phyloP scores from a whole-genome alignment of 1,139 yeast species.

The Suhomyces coccinellae region DNA sequence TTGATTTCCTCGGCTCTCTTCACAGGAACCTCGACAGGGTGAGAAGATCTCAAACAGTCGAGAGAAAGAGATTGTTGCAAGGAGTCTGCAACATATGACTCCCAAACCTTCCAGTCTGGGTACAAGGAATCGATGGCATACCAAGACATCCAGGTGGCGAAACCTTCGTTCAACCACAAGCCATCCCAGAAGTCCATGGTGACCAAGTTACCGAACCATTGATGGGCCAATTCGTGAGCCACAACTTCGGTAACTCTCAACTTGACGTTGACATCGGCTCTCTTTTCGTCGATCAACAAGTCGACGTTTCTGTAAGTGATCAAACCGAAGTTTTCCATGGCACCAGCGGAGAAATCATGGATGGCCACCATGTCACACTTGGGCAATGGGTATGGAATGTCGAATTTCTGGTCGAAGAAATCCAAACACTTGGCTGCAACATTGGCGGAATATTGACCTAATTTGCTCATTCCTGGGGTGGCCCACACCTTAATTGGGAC shows the following conservation, averaged over 20 bases:
- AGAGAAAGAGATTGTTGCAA: constrained; percentile 53
- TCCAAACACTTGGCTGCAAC: constrained; percentile 54
- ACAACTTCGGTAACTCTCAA: constrained; percentile 60
- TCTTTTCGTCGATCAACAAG: constrained; percentile 47
- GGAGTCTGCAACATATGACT: constrained; percentile 51
- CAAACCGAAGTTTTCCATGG: constrained; percentile 65
- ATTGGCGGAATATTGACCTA: constrained; percentile 51
- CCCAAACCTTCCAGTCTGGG: constrained; percentile 62
- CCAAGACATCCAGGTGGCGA: constrained; percentile 77
- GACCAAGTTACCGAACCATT: constrained; percentile 64
- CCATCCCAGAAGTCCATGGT: constrained; percentile 70
- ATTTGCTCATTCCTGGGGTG: constrained; percentile 51
- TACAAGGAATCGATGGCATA: constrained; percentile 60
- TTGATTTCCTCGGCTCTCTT: constrained; percentile 55
- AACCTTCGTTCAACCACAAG: constrained; percentile 63
- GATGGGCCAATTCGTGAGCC: constrained; percentile 64
- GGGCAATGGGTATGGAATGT: constrained; percentile 60
- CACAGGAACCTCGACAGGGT: constrained; percentile 60
- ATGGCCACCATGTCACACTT: constrained; percentile 59
- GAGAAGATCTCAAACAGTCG: constrained; percentile 55
- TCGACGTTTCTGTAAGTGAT: constrained; percentile 57
- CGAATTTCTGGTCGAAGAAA: constrained; percentile 52
- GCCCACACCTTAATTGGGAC: constrained; percentile 56
- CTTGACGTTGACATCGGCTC: constrained; percentile 44
- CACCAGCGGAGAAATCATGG: constrained; percentile 59